phyloP scores from a whole-genome alignment of 768 basidiomycete species.

The Leccinellum rugosiceps region DNA sequence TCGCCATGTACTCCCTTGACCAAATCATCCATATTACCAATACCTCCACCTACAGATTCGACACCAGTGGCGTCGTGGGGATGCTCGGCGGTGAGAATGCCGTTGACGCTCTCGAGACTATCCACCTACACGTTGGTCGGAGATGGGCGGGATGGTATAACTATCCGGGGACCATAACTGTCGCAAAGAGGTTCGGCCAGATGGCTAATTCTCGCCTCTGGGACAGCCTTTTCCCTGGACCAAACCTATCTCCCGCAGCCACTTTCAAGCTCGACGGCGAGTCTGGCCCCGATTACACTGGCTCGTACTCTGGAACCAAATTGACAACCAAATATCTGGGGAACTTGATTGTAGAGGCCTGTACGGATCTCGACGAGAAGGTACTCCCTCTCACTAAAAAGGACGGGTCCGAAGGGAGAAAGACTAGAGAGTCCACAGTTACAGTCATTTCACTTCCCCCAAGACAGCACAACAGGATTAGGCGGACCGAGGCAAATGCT shows the following conservation, averaged over 20 bases:
- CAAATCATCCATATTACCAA: slow-evolving; percentile 14
- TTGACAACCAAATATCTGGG: slow-evolving; percentile 52
- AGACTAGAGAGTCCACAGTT: slow-evolving; percentile 15
- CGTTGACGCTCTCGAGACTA: slow-evolving; percentile 29
- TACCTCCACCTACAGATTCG: slow-evolving; percentile 17
- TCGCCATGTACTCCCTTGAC: slow-evolving; percentile 13
- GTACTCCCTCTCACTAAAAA: slow-evolving; percentile 1
- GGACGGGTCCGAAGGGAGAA: slow-evolving; percentile 5
- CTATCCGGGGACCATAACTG: slow-evolving; percentile 30
- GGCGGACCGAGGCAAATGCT: background rate
- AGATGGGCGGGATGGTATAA: slow-evolving; percentile 37
- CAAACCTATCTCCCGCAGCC: slow-evolving; percentile 22
- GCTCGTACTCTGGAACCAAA: slow-evolving; percentile 63
- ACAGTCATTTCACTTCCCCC: slow-evolving; percentile 15
- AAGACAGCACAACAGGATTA: background rate
- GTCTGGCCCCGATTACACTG: slow-evolving; percentile 63
- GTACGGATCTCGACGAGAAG: background rate
- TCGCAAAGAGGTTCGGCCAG: slow-evolving; percentile 33
- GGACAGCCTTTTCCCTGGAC: slow-evolving; percentile 33
- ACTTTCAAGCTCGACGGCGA: slow-evolving; percentile 29
- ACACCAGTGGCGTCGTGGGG: slow-evolving; percentile 28
- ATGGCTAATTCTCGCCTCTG: slow-evolving; percentile 27
- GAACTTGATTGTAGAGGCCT: slow-evolving; percentile 40
- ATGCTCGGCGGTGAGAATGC: slow-evolving; percentile 35
- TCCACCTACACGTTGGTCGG: slow-evolving; percentile 31